Evolutionary conservation across 2,329 filamentous ascomycete species (phyloP).

Genomic region (Fusarium chlamydosporum): DNA sequence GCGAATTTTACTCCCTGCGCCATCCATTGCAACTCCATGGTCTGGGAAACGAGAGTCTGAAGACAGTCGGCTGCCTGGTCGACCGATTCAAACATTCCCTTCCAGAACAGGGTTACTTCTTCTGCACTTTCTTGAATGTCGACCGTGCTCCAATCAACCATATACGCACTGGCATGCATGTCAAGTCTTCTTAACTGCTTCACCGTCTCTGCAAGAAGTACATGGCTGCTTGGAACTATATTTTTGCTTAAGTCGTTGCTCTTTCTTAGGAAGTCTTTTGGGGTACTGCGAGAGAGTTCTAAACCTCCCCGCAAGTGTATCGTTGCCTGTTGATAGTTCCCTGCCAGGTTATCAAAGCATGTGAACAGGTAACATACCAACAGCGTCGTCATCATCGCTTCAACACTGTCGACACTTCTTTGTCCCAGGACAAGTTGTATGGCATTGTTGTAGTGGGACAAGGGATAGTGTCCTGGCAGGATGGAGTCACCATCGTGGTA

Average conservation of each 20-base stretch:
- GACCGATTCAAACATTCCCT: neutral
- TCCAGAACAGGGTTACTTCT: neutral
- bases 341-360: constrained; percentile 1
- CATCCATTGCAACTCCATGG: neutral
- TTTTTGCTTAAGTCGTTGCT: neutral
- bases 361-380: constrained; percentile 2
- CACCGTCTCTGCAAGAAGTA: neutral
- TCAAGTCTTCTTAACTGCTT: neutral
- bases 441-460: neutral
- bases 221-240: neutral
- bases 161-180: neutral
- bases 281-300: neutral
- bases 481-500: neutral
- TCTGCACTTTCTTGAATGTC: neutral
- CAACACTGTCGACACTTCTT: neutral
- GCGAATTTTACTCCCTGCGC: neutral
- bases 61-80: neutral
- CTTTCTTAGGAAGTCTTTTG: accelerated
- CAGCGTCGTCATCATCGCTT: neutral
- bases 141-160: neutral
- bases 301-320: neutral
- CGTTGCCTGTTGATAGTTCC: neutral
- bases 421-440: neutral
- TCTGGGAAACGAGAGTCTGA: neutral
- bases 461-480: neutral